Conservation (phyloP, 2,329 filamentous ascomycete genomes). For the Arachnomyces sp. region DNA sequence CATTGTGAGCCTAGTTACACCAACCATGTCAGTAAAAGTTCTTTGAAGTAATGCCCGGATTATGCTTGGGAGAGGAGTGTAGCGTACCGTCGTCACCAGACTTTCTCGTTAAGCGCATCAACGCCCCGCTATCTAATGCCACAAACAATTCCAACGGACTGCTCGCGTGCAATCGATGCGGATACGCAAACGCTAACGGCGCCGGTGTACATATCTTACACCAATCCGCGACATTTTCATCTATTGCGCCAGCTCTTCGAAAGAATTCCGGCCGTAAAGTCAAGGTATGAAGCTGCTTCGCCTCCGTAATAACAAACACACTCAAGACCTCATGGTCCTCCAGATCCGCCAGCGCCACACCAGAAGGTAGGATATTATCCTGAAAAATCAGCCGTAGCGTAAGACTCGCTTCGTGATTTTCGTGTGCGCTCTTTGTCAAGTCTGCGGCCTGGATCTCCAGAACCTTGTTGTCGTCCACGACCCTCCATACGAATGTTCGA, state of each 20-base stretch:
- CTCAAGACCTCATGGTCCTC: constrained; percentile 68
- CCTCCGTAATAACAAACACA: constrained; percentile 69
- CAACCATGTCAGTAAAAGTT: constrained; percentile 14
- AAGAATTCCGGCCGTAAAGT: constrained; percentile 79
- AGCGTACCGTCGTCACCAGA: constrained; percentile 42
- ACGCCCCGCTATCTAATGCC: constrained; percentile 45
- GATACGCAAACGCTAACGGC: constrained; percentile 67
- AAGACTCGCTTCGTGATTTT: constrained; percentile 59
- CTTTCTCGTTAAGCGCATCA: constrained; percentile 60
- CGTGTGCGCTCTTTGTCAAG: constrained; percentile 59
- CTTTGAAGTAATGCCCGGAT: constrained; percentile 1
- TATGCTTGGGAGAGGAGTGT: constrained; percentile 3
- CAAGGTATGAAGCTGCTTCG: constrained; percentile 75
- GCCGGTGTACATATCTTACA: constrained; percentile 66
- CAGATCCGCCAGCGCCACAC: constrained; percentile 74
- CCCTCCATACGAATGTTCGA: constrained; percentile 81
- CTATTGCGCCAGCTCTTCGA: constrained; percentile 57
- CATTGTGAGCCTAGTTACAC: constrained; percentile 30
- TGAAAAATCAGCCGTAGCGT: constrained; percentile 72
- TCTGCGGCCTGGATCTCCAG: constrained; percentile 80
- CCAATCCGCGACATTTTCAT: constrained; percentile 65
- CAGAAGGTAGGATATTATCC: constrained; percentile 62
- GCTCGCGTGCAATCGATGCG: constrained; percentile 71
- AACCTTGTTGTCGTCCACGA: constrained; percentile 69
- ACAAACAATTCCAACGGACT: constrained; percentile 67